Conservation (phyloP, 2,329 filamentous ascomycete species). For the Calonectria hawksworthii region DNA sequence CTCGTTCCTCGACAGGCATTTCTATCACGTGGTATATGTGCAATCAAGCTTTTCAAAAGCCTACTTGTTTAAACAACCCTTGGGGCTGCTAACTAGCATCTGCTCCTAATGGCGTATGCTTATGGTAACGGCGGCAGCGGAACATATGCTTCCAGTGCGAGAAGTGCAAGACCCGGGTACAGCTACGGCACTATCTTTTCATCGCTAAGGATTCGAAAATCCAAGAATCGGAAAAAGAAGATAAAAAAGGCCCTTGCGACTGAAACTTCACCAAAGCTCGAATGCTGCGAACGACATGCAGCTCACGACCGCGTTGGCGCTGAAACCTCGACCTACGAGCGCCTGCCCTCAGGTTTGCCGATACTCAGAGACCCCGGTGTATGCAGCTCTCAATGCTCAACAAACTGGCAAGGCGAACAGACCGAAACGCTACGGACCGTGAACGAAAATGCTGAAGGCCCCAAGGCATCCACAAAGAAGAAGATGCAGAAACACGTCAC, state of each 20-base stretch:
- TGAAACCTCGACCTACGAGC: slow-evolving; percentile 5
- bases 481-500: background rate
- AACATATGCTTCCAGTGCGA: background rate
- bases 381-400: background rate
- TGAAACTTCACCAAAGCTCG: background rate
- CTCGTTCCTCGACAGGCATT: background rate
- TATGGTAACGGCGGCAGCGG: slow-evolving; percentile 9
- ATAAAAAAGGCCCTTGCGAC: background rate
- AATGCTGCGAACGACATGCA: background rate
- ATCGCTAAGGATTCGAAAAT: background rate
- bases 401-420: background rate
- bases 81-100: background rate
- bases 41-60: background rate
- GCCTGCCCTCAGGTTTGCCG: slow-evolving; percentile 16
- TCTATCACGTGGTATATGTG: background rate
- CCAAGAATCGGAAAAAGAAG: background rate
- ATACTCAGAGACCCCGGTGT: background rate
- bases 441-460: background rate
- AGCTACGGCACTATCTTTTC: slow-evolving; percentile 10
- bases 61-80: background rate
- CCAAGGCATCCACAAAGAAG: background rate
- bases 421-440: background rate
- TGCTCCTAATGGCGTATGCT: slow-evolving; percentile 5
- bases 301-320: background rate
- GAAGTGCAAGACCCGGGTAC: background rate